A percentile compares a stretch with the other conserved stretches of the same genome.
Evolutionary conservation across 768 basidiomycete species (phyloP).

Genomic region (Strobilomyces confusus): DNA sequence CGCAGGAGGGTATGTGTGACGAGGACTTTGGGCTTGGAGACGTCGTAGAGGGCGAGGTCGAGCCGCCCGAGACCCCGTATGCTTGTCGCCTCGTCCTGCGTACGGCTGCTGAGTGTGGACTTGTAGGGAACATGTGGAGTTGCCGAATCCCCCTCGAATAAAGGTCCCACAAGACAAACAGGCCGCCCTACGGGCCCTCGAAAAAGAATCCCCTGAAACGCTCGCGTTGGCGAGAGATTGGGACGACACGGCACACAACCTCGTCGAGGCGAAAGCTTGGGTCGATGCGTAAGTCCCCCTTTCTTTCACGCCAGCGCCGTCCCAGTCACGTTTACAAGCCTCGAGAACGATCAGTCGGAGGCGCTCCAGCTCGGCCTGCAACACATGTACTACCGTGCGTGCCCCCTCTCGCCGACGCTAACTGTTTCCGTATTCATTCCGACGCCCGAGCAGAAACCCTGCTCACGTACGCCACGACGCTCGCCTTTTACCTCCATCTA

Average conservation of each 20-base stretch:
- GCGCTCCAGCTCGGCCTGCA: slow-evolving; percentile 63
- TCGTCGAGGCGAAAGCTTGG: slow-evolving; percentile 50
- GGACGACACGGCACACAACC: slow-evolving; percentile 60
- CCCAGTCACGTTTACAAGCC: slow-evolving; percentile 33
- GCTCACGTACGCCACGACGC: slow-evolving; percentile 82
- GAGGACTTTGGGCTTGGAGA: slow-evolving; percentile 85
- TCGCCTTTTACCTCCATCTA: slow-evolving; percentile 93
- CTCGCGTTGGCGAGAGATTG: slow-evolving; percentile 81
- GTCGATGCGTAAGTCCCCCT: slow-evolving; percentile 47
- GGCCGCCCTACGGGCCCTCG: slow-evolving; percentile 59
- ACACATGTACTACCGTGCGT: slow-evolving; percentile 87
- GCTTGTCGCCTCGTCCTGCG: not conserved
- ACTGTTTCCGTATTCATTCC: not conserved
- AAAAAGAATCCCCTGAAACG: slow-evolving; percentile 73
- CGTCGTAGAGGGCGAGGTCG: slow-evolving; percentile 36
- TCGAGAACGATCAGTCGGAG: slow-evolving; percentile 46
- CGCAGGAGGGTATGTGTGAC: slow-evolving; percentile 64
- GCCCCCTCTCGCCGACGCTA: not conserved
- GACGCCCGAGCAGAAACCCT: slow-evolving; percentile 62
- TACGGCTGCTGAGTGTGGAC: slow-evolving; percentile 3
- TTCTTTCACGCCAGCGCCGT: not conserved
- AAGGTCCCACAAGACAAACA: slow-evolving; percentile 53
- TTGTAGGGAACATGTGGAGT: slow-evolving; percentile 16
- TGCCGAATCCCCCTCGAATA: not conserved
- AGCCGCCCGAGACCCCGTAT: slow-evolving; percentile 30